These are phyloP conservation scores for Rhynchospora pubera DNA, from an alignment of 176 grass and related monocot species.

Conservation along the genomic window DNA sequence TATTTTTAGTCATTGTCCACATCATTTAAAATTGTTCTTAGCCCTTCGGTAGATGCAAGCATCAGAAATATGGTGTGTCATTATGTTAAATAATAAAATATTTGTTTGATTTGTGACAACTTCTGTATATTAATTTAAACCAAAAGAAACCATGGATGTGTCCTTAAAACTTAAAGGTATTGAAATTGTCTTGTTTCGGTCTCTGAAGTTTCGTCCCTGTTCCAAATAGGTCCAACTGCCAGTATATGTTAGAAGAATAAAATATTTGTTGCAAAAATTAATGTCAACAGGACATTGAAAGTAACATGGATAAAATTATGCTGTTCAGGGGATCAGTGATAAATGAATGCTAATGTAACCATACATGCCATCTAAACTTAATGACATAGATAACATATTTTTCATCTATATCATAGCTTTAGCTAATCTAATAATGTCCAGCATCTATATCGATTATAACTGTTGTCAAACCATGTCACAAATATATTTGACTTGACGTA, in stretches of 20 bases:
- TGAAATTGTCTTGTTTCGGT: not conserved
- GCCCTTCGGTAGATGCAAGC: not conserved
- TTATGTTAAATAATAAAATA: not conserved
- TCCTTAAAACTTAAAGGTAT: not conserved
- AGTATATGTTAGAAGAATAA: not conserved
- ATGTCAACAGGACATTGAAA: not conserved
- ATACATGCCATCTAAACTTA: not conserved
- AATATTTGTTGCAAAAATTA: not conserved
- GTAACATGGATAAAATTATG: not conserved
- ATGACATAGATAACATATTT: too few relatives aligned
- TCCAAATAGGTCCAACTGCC: not conserved
- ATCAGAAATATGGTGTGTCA: not conserved
- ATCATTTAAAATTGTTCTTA: not conserved
- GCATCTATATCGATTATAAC: not conserved
- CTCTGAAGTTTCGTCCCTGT: not conserved
- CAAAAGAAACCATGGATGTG: not conserved
- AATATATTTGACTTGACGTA: not conserved
- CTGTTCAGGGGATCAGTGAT: not conserved
- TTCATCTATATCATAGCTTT: not conserved
- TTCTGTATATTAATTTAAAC: not conserved
- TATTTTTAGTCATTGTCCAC: not conserved
- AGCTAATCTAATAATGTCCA: not conserved
- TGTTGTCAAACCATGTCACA: not conserved
- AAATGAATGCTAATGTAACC: not conserved
- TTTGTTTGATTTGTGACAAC: not conserved